Evolutionary conservation across 371 early-diverging fungal species (phyloP), one percentile per base, ranked within the genome.

Genomic region (Synchytrium microbalum): DNA sequence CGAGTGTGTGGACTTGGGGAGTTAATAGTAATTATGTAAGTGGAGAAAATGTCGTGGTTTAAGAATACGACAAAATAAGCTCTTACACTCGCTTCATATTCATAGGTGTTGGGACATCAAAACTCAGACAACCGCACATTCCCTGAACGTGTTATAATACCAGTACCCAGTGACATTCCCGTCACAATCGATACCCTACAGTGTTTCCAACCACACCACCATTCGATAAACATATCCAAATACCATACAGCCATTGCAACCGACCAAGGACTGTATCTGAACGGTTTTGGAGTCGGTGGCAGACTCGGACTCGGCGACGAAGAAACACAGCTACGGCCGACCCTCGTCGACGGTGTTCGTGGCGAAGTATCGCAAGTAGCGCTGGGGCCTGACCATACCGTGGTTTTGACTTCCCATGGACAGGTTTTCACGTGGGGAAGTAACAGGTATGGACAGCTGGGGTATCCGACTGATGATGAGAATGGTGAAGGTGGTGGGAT

Each of bases 281-380:
- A 86, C 72, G 91, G 91, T 0, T 89, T 87, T 72, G 91, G 89
- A 2, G 68, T 79, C 8, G 86, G 86, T 0, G 91, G 90, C 2
- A 63, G 90, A 54, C 70, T 91, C 1, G 91, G 91, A 0, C 74
- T 73, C 1, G 85, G 86, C 10, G 74, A 73, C 32, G 73, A 79
- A 59, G 82, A 83, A 14, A 75, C 79, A 30, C 80, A 82, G 46
- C 67, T 88, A 54, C 59, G 67, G 2, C 87, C 84, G 16, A 66
- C 68, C 0, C 71, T 81, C 1, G 78, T 89, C 0, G 58, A 59
- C 3, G 84, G 84, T 46, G 62, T 86, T 2, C 32, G 60, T 3
- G 86, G 82, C 38, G 61, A 63, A 8, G 77, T 87, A 14, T 64
- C 58, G 0, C 62, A 66, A 5, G 82, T 84, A 0, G 86, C 90